Conservation (phyloP, 176 grass and related monocot species). For the Metroxylon sagu region DNA sequence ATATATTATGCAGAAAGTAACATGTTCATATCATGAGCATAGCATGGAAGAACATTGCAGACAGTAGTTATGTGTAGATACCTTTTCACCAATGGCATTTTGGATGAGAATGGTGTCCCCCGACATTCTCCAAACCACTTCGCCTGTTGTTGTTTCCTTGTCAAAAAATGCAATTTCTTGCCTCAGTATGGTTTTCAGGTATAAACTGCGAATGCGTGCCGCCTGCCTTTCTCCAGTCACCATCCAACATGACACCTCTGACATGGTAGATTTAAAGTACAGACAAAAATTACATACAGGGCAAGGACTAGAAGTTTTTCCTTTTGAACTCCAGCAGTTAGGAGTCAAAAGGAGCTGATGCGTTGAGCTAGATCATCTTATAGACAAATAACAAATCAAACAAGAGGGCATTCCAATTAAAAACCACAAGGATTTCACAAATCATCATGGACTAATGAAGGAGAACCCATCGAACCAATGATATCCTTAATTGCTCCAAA, state of each 20-base stretch:
- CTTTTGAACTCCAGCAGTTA: no score
- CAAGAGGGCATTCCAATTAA: no score
- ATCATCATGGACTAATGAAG: no score
- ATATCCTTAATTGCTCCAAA: no score
- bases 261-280: neutral
- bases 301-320: neutral
- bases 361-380: no score
- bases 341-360: no score
- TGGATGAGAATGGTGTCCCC: constrained; percentile 35
- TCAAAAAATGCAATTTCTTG: constrained; percentile 48
- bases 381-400: no score
- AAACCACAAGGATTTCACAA: no score
- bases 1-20: no score
- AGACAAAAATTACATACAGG: neutral
- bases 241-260: constrained; percentile 42
- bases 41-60: no score
- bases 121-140: constrained; percentile 31
- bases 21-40: no score
- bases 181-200: constrained; percentile 32
- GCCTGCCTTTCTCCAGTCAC: constrained; percentile 39
- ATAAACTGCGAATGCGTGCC: constrained; percentile 24
- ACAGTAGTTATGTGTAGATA: neutral
- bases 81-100: constrained; percentile 42
- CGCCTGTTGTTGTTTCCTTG: constrained; percentile 31
- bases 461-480: no score